A percentile compares a stretch with the other conserved stretches of the same genome.
These are phyloP conservation scores for Tetrapyrgos nigripes DNA, from an alignment of 1,284 basidiomycete genomes.

Conservation along the genomic window DNA sequence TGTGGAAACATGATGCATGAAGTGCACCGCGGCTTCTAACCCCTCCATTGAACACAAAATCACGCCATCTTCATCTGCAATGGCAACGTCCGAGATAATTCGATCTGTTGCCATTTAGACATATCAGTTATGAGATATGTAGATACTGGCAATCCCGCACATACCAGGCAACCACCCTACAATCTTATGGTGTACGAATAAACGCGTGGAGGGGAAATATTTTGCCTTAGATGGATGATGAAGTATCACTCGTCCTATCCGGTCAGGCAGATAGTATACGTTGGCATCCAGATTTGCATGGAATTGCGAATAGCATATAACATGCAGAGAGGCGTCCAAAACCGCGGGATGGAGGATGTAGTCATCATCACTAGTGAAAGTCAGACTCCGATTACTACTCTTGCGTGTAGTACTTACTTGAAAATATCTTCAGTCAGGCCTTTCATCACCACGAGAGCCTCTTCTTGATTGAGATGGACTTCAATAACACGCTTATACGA, in stretches of 20 bases:
- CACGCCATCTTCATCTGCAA: slow-evolving; percentile 12
- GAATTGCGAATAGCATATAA: slow-evolving; percentile 31
- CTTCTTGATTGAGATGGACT: slow-evolving; percentile 16
- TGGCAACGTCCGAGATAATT: slow-evolving; percentile 9
- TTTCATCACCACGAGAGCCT: slow-evolving; percentile 21
- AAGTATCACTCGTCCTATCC: slow-evolving; percentile 19
- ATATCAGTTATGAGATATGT: background rate
- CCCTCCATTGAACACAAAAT: slow-evolving; percentile 1
- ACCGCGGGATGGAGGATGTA: slow-evolving; percentile 49
- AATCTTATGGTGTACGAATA: background rate
- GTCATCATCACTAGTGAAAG: slow-evolving; percentile 21
- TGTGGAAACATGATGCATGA: no score
- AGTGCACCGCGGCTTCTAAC: slow-evolving; percentile 10
- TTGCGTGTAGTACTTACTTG: slow-evolving; percentile 10
- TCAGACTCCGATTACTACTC: background rate
- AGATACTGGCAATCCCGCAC: slow-evolving; percentile 4
- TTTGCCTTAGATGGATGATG: background rate
- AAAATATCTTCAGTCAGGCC: slow-evolving; percentile 13
- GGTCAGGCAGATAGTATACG: slow-evolving; percentile 38
- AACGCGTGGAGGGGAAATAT: background rate
- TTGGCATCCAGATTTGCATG: slow-evolving; percentile 29
- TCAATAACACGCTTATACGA: slow-evolving; percentile 21
- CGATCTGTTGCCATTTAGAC: slow-evolving; percentile 3
- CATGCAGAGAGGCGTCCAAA: slow-evolving; percentile 42
- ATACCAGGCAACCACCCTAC: slow-evolving; percentile 26